Base-by-base conservation (phyloP, 2,329 filamentous ascomycete genomes). In the Fusarium veterinarium region DNA sequence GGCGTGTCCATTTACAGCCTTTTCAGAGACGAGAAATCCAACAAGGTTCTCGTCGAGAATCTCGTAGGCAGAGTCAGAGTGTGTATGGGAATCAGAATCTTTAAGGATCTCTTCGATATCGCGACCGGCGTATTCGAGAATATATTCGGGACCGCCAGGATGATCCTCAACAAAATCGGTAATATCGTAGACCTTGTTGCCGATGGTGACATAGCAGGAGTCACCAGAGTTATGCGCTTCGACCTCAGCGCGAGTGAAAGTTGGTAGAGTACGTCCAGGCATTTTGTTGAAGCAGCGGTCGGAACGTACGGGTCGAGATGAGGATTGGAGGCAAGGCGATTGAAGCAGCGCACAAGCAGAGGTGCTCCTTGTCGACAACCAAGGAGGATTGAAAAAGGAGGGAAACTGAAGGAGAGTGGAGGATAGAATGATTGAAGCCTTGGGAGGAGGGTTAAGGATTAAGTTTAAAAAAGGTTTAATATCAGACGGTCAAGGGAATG, bases 51-150 rank as follows among this genome's bases (percentile, higher is more conserved):
- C 96, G 49, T 97, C 93, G 31, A 99, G 87, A 19, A 98, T 93
- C 77, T 98, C 95, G 83, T 98, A 99, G n/a, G 96, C 96, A 4
- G 95, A 88, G 69, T 98, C 95, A 52, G 93, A 94, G 81, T 99
- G 96, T 46, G 86, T 84, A 80, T 99, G 96, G 38, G 95, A 98
- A 46, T 89, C 84, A 69, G 91, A 87, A 79, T 99, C 95, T 79
- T 92, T 91, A 83, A 99, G 86, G 66, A 98, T 97, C 7, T 91
- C 87, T 72, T 89, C 88, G 64, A 98, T 87, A 82, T 99, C 96
- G 81, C 94, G 93, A 74, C 95, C 95, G 37, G 89, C 96, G 81
- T 96, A 97, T 59, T 97, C 93, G 71, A 98, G 86, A 69, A 99
- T 92, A 76, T 98, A 86, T 71, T 97, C 93, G 77, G 91, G 90